Evolutionary conservation across 352 stramenopile genomes (phyloP).

Genomic region (Phytophthora rubi): DNA sequence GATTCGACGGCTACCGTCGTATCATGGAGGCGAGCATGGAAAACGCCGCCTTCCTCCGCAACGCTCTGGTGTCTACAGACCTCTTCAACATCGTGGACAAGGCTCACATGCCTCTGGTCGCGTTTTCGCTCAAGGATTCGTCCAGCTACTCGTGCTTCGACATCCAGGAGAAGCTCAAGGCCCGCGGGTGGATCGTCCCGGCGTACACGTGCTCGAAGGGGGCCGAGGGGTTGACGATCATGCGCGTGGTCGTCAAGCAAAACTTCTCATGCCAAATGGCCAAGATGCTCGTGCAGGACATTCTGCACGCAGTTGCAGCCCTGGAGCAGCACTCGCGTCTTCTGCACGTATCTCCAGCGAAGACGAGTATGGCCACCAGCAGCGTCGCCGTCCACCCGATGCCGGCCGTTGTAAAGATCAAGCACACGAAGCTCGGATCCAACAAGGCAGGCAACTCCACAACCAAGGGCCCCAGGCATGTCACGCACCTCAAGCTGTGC

Average conservation of each 20-base stretch:
- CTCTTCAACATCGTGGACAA: constrained; percentile 88
- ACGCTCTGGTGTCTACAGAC: constrained; percentile 61
- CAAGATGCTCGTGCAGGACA: constrained; percentile 83
- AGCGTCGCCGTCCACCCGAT: constrained; percentile 49
- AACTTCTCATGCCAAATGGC: constrained; percentile 85
- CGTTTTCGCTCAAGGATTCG: constrained; percentile 74
- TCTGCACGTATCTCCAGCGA: constrained; percentile 56
- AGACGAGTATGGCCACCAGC: constrained; percentile 48
- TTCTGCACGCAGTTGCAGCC: constrained; percentile 72
- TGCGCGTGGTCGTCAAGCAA: constrained; percentile 87
- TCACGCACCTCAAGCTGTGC: constrained; percentile 22
- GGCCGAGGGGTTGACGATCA: constrained; percentile 79
- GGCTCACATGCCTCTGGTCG: constrained; percentile 86
- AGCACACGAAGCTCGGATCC: constrained; percentile 54
- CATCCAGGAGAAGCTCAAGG: constrained; percentile 83
- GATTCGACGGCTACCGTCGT: constrained; percentile 52
- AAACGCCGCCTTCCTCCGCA: constrained; percentile 77
- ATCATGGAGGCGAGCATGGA: constrained; percentile 91
- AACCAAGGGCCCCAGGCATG: constrained; percentile 6
- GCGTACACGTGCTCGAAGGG: constrained; percentile 82
- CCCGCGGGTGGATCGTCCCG: constrained; percentile 82
- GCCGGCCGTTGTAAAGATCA: constrained; percentile 41
- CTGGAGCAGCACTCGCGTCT: constrained; percentile 68
- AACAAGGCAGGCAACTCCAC: constrained; percentile 1
- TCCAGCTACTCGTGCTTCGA: constrained; percentile 83